These are phyloP conservation scores for sorghum (Sorghum bicolor) DNA, from an alignment of 176 grass and related monocot genomes.

Conservation along the genomic window Sorghum_bicolor_NCBIv3 NC_012872.2:1761501-1762000, in stretches of 20 bases:
- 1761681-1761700: not conserved
- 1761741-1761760: not conserved
- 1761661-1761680: constrained; percentile 27
- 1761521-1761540: not conserved
- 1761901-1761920: not conserved
- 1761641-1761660: constrained; percentile 2
- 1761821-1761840: not conserved
- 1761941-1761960: not conserved
- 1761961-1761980: not conserved
- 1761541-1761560: constrained; percentile 44
- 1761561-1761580: constrained; percentile 34
- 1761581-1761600: constrained; percentile 39
- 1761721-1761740: not conserved
- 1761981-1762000: constrained; percentile 36
- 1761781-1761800: too few species aligned
- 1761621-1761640: not conserved
- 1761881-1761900: not conserved
- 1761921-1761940: not conserved
- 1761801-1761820: not conserved
- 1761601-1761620: not conserved
- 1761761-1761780: too few species aligned
- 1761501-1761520: constrained; percentile 20
- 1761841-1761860: not conserved
- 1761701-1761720: constrained; percentile 29
- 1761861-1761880: not conserved